Evolutionary conservation across 495 filamentous ascomycete species (phyloP).

Genomic region (Aspergillus sparsus): DNA sequence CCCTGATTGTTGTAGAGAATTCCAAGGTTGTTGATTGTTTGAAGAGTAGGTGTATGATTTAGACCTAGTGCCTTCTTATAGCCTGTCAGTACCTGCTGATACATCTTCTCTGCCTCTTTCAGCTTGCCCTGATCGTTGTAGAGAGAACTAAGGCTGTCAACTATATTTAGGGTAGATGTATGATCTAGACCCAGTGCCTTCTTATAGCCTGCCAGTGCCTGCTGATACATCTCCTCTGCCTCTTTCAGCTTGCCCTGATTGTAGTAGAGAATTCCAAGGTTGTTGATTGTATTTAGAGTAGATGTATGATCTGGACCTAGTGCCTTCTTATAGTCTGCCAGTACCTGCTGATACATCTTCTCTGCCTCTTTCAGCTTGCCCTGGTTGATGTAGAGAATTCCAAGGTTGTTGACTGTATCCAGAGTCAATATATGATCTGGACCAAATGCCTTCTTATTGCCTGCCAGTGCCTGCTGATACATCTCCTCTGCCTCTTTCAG

Average conservation of each 20-base stretch:
- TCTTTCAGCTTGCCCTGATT: conserved; percentile 18
- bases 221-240: conserved; percentile 10
- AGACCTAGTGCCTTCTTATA: conserved; percentile 5
- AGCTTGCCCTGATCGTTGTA: conserved; percentile 15
- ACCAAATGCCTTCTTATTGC: conserved; percentile 33
- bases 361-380: conserved; percentile 21
- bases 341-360: conserved; percentile 21
- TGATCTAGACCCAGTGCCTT: conserved; percentile 4
- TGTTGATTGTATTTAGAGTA: background rate
- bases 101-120: conserved; percentile 1
- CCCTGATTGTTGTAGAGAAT: too few species aligned
- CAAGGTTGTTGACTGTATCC: conserved; percentile 11
- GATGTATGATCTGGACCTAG: conserved; percentile 15
- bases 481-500: conserved; percentile 38
- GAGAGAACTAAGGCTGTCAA: background rate
- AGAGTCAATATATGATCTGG: conserved; percentile 25
- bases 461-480: conserved; percentile 33
- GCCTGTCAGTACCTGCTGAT: background rate
- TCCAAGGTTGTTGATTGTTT: conserved; percentile 32
- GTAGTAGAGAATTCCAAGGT: background rate
- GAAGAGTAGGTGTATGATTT: background rate
- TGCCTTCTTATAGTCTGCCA: conserved; percentile 13
- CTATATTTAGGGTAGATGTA: conserved; percentile 8
- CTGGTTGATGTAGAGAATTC: conserved; percentile 14
- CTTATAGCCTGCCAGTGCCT: background rate